Percentiles rank a stretch among this genome's conserved stretches.
phyloP scores from a whole-genome alignment of 2,329 filamentous ascomycete species.

The Hymenoscyphus linearis region DNA sequence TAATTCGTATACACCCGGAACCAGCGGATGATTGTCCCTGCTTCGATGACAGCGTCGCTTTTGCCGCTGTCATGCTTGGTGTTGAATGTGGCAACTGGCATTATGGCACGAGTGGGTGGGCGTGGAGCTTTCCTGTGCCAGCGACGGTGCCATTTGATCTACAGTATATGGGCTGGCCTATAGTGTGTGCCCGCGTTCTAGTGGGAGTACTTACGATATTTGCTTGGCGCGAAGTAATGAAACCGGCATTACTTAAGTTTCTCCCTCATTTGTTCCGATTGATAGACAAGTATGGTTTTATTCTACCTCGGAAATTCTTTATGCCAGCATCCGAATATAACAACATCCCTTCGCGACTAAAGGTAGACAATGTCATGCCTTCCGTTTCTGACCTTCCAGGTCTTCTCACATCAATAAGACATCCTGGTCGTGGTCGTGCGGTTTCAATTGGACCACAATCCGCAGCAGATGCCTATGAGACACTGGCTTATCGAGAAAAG shows the following conservation, averaged over 20 bases:
- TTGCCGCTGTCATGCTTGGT: slow-evolving; percentile 85
- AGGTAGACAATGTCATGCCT: slow-evolving; percentile 84
- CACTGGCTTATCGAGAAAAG: slow-evolving; percentile 81
- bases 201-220: slow-evolving; percentile 82
- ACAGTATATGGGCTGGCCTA: slow-evolving; percentile 58
- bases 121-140: slow-evolving; percentile 47
- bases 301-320: slow-evolving; percentile 85
- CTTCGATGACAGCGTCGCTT: slow-evolving; percentile 93
- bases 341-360: slow-evolving; percentile 66
- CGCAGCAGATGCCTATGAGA: slow-evolving; percentile 93
- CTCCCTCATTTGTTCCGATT: slow-evolving; percentile 85
- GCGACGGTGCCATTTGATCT: slow-evolving; percentile 60
- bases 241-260: slow-evolving; percentile 69
- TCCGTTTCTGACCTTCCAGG: slow-evolving; percentile 81
- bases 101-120: slow-evolving; percentile 43
- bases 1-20: slow-evolving; percentile 89
- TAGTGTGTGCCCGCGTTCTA: slow-evolving; percentile 62
- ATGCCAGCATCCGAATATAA: slow-evolving; percentile 86
- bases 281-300: slow-evolving; percentile 73
- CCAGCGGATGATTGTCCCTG: slow-evolving; percentile 96
- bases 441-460: slow-evolving; percentile 92
- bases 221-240: slow-evolving; percentile 84
- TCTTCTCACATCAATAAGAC: slow-evolving; percentile 74
- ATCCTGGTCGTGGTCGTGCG: slow-evolving; percentile 70
- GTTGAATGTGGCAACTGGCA: slow-evolving; percentile 81